Evolutionary conservation across 345 rosid species (phyloP).

Genomic region (Mangifera indica): DNA sequence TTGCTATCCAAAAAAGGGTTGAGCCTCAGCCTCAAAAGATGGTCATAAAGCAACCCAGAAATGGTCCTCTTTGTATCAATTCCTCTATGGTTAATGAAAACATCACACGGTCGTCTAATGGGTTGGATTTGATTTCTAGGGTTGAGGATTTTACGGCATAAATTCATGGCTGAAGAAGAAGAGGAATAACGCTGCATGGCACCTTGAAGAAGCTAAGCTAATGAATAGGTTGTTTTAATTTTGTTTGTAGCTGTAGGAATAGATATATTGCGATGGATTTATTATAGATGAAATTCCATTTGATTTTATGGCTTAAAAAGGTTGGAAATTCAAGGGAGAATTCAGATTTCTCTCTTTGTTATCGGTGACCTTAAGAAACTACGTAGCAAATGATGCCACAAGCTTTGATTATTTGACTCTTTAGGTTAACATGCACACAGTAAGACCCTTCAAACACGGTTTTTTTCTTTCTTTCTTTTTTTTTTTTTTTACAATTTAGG

Average conservation of each 20-base stretch:
- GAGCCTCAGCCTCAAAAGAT: conserved; percentile 38
- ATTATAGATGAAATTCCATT: background rate
- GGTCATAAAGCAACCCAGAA: conserved; percentile 59
- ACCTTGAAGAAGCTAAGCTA: conserved; percentile 14
- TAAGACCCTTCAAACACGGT: conserved; percentile 40
- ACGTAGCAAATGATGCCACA: background rate
- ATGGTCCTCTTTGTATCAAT: conserved; percentile 74
- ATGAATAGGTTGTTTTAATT: background rate
- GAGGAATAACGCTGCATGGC: conserved; percentile 52
- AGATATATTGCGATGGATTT: background rate
- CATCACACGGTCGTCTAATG: conserved; percentile 41
- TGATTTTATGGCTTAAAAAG: background rate
- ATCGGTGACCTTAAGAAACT: background rate
- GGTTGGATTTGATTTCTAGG: conserved; percentile 10
- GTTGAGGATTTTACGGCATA: conserved; percentile 20
- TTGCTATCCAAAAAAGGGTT: conserved; percentile 71
- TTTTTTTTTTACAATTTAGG: background rate
- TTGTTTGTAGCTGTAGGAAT: background rate
- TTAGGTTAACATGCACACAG: background rate
- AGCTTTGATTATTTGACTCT: conserved; percentile 2
- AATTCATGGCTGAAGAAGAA: conserved; percentile 24
- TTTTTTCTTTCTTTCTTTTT: background rate
- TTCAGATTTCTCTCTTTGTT: background rate
- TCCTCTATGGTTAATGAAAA: conserved; percentile 86
- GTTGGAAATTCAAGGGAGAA: conserved; percentile 10